Evolutionary conservation across 306 rosid species (phyloP), one percentile per base, ranked within the genome.

Genomic region (Mucuna pruriens): DNA sequence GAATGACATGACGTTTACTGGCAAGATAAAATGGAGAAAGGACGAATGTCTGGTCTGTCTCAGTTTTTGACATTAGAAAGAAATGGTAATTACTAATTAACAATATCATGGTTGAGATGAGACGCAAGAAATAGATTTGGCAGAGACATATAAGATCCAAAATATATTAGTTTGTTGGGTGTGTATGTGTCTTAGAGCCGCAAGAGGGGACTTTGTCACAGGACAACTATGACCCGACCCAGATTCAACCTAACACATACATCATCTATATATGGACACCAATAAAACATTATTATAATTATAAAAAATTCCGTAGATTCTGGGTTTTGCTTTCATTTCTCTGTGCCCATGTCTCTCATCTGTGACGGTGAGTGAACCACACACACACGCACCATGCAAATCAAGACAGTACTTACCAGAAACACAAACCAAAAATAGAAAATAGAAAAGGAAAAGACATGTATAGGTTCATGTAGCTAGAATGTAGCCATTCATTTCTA

Each of bases 131-230:
- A 65, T 23, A 64, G 69, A 81, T 74, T 52, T 39, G 25, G 74
- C 48, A 74, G 29, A 39, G 69, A 74, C 85, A 74, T 13, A 66
- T 26, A 40, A 4, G 4, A 81, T 81, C 85, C 85, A 74, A 74
- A 65, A 31, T 22, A 74, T 81, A 26, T 29, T 40, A 57, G 12
- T 8, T 55, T 55, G 70, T 62, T 51, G 69, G 55, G 20, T 31
- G 17, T 39, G 33, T 17, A 48, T 55, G 71, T 76, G 78, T 76
- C 78, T 44, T 6, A 1, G 77, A 62, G 79, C 79, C 79, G 70
- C 79, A 78, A 78, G 70, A 17, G 17, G 9, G 20, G 83, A 77
- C 83, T 60, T 19, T 19, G 48, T 51, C 62, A 70, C 26, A 23
- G 16, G 60, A 65, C 51, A 78, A 58, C 5, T 74, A 63, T 23